Evolutionary conservation across 2,329 filamentous ascomycete species (phyloP).

Genomic region (Chaetoscypha palmicola): DNA sequence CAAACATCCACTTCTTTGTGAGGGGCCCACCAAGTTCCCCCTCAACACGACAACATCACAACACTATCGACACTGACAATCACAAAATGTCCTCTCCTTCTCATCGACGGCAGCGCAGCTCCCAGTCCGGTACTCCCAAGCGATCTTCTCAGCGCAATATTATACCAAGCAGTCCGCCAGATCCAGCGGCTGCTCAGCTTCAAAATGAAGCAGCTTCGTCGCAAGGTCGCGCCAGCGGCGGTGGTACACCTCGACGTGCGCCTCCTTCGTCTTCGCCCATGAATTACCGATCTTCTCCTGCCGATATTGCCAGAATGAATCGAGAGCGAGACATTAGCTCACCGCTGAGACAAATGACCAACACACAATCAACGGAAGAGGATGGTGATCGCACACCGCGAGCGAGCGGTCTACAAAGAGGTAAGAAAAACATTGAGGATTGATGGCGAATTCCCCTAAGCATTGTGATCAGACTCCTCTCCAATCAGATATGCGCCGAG

Average conservation of each 20-base stretch:
- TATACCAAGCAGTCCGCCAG: constrained; percentile 42
- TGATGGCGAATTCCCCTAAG: too few relatives aligned
- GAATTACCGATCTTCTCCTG: constrained; percentile 62
- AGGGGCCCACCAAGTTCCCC: background rate
- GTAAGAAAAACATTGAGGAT: too few relatives aligned
- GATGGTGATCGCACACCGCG: constrained; percentile 65
- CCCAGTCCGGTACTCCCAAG: constrained; percentile 48
- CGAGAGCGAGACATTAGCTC: constrained; percentile 46
- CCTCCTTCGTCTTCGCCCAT: constrained; percentile 75
- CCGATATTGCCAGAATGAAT: constrained; percentile 33
- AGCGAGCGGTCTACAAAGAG: constrained; percentile 53
- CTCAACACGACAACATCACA: constrained; percentile 5
- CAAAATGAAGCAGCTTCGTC: constrained; percentile 31
- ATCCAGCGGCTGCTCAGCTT: constrained; percentile 30
- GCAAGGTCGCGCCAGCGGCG: constrained; percentile 25
- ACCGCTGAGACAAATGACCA: constrained; percentile 51
- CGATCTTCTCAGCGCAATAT: constrained; percentile 49
- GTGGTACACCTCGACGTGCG: constrained; percentile 42
- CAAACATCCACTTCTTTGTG: background rate
- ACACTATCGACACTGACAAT: constrained; percentile 6
- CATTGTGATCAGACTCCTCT: constrained; percentile 81
- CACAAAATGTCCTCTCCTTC: constrained; percentile 57
- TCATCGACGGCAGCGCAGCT: constrained; percentile 48
- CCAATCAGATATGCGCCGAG: constrained; percentile 87
- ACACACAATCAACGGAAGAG: constrained; percentile 44